Percentiles rank a stretch among this genome's conserved stretches.
phyloP scores from a whole-genome alignment of 805 yeast species.

The Nakazawaea wyomingensis region DNA sequence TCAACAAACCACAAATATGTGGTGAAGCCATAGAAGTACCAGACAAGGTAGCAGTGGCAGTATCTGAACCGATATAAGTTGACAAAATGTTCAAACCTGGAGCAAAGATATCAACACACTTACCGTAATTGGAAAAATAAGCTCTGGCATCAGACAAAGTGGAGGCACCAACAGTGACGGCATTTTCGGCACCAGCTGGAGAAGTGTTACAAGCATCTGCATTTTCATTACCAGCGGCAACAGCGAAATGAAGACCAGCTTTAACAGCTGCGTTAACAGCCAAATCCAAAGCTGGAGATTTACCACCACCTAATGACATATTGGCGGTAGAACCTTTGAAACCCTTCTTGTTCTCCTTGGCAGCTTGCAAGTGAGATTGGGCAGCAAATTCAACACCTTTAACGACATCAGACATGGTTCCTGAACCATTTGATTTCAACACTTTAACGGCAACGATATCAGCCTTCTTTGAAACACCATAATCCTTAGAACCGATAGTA shows the following conservation, averaged over 20 bases:
- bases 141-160: constrained; percentile 88
- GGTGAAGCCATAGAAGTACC: constrained; percentile 99
- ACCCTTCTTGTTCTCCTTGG: constrained; percentile 50
- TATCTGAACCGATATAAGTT: constrained; percentile 71
- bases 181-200: constrained; percentile 81
- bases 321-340: constrained; percentile 86
- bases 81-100: constrained; percentile 91
- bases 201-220: constrained; percentile 90
- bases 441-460: constrained; percentile 80
- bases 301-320: constrained; percentile 94
- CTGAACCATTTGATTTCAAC: constrained; percentile 75
- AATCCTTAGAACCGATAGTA: constrained; percentile 73
- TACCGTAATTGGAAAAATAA: constrained; percentile 91
- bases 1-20: constrained; percentile 85
- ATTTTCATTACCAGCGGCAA: constrained; percentile 94
- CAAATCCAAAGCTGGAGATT: constrained; percentile 77
- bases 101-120: constrained; percentile 93
- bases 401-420: constrained; percentile 77
- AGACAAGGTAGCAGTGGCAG: constrained; percentile 76
- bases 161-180: constrained; percentile 94
- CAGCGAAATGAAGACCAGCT: constrained; percentile 88
- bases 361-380: constrained; percentile 53
- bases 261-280: constrained; percentile 88
- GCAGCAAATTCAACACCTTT: constrained; percentile 86
- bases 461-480: constrained; percentile 83